A percentile compares a stretch with the other conserved stretches of the same genome.
Evolutionary conservation across 768 basidiomycete species (phyloP).

Genomic region (Tricholoma saponaceum): DNA sequence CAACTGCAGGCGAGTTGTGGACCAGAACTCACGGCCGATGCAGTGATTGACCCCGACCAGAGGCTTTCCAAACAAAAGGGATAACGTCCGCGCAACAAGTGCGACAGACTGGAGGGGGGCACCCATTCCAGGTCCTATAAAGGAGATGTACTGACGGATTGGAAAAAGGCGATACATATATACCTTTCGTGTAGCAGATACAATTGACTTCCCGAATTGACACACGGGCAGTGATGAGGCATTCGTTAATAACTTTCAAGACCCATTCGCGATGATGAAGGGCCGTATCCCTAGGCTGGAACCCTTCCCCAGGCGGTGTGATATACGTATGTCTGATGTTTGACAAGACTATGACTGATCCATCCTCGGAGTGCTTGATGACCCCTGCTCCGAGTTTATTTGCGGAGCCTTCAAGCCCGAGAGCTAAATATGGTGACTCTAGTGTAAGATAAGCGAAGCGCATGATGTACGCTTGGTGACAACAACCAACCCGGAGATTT

Average conservation of each 20-base stretch:
- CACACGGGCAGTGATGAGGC: slow-evolving; percentile 62
- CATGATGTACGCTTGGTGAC: neutral
- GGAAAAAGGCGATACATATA: slow-evolving; percentile 7
- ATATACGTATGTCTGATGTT: slow-evolving; percentile 99
- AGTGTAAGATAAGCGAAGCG: slow-evolving; percentile 3
- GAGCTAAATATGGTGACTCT: slow-evolving; percentile 77
- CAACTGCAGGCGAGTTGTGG: neutral
- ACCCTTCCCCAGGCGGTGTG: slow-evolving; percentile 97
- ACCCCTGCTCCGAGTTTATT: slow-evolving; percentile 97
- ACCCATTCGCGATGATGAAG: slow-evolving; percentile 95
- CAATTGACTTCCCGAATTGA: slow-evolving; percentile 83
- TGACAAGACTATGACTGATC: slow-evolving; percentile 73
- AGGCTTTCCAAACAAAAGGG: slow-evolving; percentile 85
- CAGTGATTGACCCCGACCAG: slow-evolving; percentile 99
- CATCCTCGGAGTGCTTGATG: slow-evolving; percentile 76
- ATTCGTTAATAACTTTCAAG: slow-evolving; percentile 73
- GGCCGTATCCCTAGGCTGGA: slow-evolving; percentile 93
- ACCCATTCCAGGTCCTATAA: slow-evolving; percentile 96
- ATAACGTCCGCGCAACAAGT: slow-evolving; percentile 86
- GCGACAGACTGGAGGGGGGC: slow-evolving; percentile 95
- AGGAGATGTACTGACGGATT: neutral
- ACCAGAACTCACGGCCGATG: slow-evolving; percentile 76
- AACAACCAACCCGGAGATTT: slow-evolving; percentile 30
- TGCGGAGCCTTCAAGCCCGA: slow-evolving; percentile 96
- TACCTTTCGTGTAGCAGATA: slow-evolving; percentile 97